Evolutionary conservation across 345 rosid genomes (phyloP), one percentile per base, ranked within the genome.

Genomic region (Laguncularia racemosa): DNA sequence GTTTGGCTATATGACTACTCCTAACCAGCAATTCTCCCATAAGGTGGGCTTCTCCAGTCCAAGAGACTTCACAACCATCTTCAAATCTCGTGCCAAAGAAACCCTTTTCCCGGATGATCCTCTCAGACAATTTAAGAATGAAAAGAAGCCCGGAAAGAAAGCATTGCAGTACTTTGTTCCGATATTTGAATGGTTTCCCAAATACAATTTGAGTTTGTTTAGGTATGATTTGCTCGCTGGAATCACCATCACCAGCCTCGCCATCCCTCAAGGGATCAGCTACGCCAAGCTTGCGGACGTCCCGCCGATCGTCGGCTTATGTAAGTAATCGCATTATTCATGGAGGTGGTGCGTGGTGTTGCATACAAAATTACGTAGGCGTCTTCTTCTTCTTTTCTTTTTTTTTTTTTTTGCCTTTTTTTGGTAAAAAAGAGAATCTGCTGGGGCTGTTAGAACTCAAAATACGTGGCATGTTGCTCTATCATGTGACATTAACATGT

Each of bases 221-320:
- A 62, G 67, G 20, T 86, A 69, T 15, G 98, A 92, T 61, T 16
- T 92, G 8, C 89, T 92, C 9, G 96, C 98, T 2, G 98, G 98
- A 0, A 79, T 92, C 73, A 92, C 96, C 70, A 88, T 92, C 47
- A 81, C 96, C 60, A 78, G 84, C 63, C 91, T 91, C 16, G 96
- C 98, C 16, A 86, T 91, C 50, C 98, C 98, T 55, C 96, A 92
- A 57, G 98, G 98, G 14, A 92, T 88, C 63, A 92, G 98, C 62
- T 92, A 92, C 58, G 98, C 96, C 14, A 92, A 84, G 68, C 98
- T 92, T 48, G 96, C 81, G 13, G 40, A 65, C 13, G 13, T 92
- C 59, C 91, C 96, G 66, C 95, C 95, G 5, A 83, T 92, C 61
- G 69, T 81, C 49, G 98, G 98, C 76, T 81, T 92, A 7, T 88